Conservation (phyloP, 2,329 filamentous ascomycete genomes). For the Aspergillus fischeri region DNA sequence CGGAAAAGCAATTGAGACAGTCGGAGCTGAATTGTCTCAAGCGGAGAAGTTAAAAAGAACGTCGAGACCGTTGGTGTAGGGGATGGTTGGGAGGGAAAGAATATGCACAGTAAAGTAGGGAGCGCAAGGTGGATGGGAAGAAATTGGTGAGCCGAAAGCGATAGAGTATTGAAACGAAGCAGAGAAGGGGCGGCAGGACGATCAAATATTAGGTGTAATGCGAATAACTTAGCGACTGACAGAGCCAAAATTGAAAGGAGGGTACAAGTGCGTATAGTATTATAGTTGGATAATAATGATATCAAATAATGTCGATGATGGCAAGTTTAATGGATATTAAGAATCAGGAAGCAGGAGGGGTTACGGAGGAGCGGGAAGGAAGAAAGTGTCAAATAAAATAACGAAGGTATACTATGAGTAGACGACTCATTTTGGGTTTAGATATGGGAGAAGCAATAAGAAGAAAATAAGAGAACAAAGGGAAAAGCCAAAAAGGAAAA, state of each 20-base stretch:
- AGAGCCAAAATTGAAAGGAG: not conserved
- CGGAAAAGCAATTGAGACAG: conserved; percentile 12
- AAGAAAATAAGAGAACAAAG: conserved; percentile 1
- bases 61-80: not conserved
- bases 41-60: conserved; percentile 1
- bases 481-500: not conserved
- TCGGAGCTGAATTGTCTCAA: conserved; percentile 5
- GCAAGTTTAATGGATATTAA: not conserved
- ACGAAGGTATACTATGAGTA: conserved; percentile 4
- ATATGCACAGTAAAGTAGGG: conserved; percentile 7
- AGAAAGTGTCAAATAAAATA: conserved; percentile 7
- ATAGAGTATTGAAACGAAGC: conserved; percentile 2
- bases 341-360: not conserved
- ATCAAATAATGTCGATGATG: not conserved
- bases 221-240: not conserved
- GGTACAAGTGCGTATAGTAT: not conserved
- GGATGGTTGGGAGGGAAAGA: not conserved
- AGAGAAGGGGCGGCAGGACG: conserved; percentile 5
- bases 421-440: not conserved
- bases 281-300: not conserved
- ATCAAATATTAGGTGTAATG: not conserved
- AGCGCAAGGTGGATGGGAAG: conserved; percentile 10
- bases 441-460: not conserved
- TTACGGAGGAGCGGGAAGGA: not conserved
- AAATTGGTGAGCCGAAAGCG: conserved; percentile 11